Evolutionary conservation across 306 rosid genomes (phyloP).

Genomic region (Cajanus cajan): DNA sequence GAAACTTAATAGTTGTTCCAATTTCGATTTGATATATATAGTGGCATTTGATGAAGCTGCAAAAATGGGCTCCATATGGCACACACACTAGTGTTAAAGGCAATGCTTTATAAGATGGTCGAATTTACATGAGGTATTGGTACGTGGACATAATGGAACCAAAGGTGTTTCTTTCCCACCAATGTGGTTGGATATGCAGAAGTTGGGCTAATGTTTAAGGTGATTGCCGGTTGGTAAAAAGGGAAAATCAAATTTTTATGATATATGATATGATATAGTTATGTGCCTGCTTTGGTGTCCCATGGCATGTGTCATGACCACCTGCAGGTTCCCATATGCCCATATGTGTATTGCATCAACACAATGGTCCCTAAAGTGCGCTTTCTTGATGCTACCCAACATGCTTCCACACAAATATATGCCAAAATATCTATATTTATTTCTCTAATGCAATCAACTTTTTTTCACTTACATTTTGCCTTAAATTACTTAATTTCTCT

Average conservation of each 20-base stretch:
- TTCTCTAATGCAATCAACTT: too few relatives aligned
- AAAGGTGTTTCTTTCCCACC: constrained; percentile 24
- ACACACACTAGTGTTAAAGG: neutral
- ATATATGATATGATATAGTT: neutral
- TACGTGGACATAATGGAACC: constrained; percentile 23
- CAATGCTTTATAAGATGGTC: neutral
- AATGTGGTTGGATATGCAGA: constrained; percentile 19
- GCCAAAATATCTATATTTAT: too few relatives aligned
- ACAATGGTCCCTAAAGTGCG: neutral
- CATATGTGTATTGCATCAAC: constrained; percentile 3
- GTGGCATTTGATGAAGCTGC: neutral
- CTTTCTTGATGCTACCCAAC: neutral
- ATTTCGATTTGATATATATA: neutral
- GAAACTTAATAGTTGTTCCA: too few relatives aligned
- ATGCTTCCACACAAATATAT: neutral
- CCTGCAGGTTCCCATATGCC: neutral
- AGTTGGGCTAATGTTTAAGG: constrained; percentile 22
- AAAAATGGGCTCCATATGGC: constrained; percentile 28
- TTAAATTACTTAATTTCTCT: too few relatives aligned
- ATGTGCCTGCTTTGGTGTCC: constrained; percentile 10
- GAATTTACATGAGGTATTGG: constrained; percentile 12
- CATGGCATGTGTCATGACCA: constrained; percentile 34
- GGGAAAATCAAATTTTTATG: neutral
- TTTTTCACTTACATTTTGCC: too few relatives aligned
- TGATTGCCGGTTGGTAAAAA: constrained; percentile 40